Evolutionary conservation across 1,284 basidiomycete species (phyloP).

Genomic region (Ceratobasidium papillatum): DNA sequence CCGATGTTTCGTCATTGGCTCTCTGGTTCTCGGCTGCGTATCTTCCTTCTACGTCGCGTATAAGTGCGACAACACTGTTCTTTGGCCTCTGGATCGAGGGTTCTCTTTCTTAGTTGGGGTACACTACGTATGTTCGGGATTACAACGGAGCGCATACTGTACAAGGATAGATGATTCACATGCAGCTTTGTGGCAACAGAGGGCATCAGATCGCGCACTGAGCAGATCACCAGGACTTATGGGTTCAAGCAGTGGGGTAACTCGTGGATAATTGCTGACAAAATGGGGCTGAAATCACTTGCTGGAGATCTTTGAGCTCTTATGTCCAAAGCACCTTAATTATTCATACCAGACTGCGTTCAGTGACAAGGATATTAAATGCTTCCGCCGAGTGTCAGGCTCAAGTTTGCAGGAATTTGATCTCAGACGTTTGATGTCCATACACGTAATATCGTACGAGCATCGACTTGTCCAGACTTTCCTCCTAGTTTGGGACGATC

Average conservation of each 20-base stretch:
- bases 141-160: background rate
- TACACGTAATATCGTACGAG: background rate
- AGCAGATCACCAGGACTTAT: background rate
- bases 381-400: background rate
- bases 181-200: background rate
- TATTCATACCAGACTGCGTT: background rate
- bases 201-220: background rate
- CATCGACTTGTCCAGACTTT: slow-evolving; percentile 7
- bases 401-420: background rate
- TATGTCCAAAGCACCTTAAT: background rate
- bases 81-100: background rate
- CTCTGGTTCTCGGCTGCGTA: background rate
- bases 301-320: background rate
- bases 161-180: slow-evolving; percentile 1
- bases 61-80: background rate
- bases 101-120: background rate
- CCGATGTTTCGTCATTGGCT: background rate
- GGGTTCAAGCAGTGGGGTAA: background rate
- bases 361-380: background rate
- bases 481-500: background rate
- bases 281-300: background rate
- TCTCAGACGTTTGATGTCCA: background rate
- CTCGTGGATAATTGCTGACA: background rate
- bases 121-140: background rate
- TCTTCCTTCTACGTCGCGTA: background rate